Base-by-base conservation (phyloP, 768 basidiomycete species). In the Mrakia gelida region DNA sequence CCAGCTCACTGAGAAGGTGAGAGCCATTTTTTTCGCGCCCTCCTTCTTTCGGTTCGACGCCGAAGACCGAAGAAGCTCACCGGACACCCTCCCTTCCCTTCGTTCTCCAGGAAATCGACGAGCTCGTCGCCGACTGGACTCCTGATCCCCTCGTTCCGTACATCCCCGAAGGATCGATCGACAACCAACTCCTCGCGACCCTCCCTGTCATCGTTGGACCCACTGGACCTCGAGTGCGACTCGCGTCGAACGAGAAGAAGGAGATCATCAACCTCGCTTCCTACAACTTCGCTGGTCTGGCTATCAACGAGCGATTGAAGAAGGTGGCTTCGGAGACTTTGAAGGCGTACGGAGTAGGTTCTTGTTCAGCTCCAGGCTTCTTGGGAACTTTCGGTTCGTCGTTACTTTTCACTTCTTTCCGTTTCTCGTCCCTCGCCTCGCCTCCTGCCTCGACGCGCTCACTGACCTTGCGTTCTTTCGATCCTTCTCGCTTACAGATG, bases 321-420 rank as follows among this genome's bases (percentile, higher is more conserved):
- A 89, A 93, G 74, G 88, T 89, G 23, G 93, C 95, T 5, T 87
- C 96, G 3, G 92, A 93, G 71, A 92, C 91, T 0, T 86, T 98
- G 30, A 87, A 90, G 68, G 91, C 92, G 83, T 98, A 97, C 80
- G 97, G 96, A 34, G 88, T 98, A 2, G 96, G 95, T 15, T 92
- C 92, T 80, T 99, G 97, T 82, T 96, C 96, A 2, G 97, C 97
- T 54, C 91, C 95, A 38, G 94, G 95, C 16, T 99, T 99, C 86
- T 98, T 98, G 83, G 96, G 96, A 26, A 96, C 93, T 2, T 87
- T 97, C 65, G 95, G 95, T 95, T 45, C 45, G 45, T 11, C 45
- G 79, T 75, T 91, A 86, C 49, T 18, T 34, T 62, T 52, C 59
- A 13, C 49, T 41, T 73, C 28, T 23, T 23, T 52, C n/a, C 7